Conservation (phyloP, 2,329 filamentous ascomycete genomes). For the Metarhizium humberi region DNA sequence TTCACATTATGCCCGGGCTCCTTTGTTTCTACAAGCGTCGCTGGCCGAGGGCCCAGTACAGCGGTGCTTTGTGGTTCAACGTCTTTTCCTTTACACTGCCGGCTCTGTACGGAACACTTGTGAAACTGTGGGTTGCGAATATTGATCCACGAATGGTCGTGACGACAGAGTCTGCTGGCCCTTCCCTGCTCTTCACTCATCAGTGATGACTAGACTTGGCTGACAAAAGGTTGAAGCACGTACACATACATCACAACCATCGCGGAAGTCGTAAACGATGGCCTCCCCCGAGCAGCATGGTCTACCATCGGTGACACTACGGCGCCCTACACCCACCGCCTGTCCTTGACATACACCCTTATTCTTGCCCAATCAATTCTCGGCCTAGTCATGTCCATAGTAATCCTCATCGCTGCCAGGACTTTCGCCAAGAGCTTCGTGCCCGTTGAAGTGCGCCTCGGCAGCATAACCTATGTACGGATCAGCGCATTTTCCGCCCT, state of each 20-base stretch:
- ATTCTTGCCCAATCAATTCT: conserved; percentile 50
- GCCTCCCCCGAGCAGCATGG: conserved; percentile 59
- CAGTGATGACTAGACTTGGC: no score
- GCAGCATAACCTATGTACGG: conserved; percentile 54
- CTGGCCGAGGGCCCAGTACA: no score
- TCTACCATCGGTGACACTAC: conserved; percentile 57
- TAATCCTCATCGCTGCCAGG: conserved; percentile 47
- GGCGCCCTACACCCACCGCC: conserved; percentile 40
- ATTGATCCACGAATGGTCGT: no score
- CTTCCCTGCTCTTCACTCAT: no score
- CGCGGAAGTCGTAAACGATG: conserved; percentile 63
- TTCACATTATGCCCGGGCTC: no score
- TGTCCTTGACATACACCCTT: conserved; percentile 54
- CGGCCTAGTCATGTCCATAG: conserved; percentile 50
- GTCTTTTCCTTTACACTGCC: no score
- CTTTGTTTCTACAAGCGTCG: no score
- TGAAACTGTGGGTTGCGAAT: no score
- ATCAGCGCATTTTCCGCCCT: conserved; percentile 55
- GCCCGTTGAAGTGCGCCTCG: conserved; percentile 22
- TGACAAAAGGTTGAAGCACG: conserved; percentile 13
- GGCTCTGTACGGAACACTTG: no score
- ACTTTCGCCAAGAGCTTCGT: no score
- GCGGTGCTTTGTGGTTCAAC: no score
- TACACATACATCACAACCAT: conserved; percentile 63
- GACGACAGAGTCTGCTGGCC: no score